These are phyloP conservation scores for Fistulifera pelliculosa DNA, from an alignment of 108 stramenopile species.

Conservation along the genomic window DNA sequence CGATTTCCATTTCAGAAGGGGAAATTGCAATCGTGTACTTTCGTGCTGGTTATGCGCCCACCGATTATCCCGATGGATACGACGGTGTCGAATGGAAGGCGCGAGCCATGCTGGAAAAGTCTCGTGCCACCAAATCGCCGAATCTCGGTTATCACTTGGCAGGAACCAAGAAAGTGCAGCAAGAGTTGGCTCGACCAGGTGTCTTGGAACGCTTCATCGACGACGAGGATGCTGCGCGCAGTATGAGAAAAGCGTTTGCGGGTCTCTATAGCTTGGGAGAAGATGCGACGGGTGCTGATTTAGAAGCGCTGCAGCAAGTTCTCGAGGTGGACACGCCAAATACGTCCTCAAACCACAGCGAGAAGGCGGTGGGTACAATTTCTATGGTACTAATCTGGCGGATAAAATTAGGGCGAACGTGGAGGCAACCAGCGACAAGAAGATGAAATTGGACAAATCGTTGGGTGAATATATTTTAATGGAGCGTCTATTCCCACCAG, in stretches of 20 bases:
- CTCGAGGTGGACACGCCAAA: conserved; percentile 39
- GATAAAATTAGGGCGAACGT: conserved; percentile 43
- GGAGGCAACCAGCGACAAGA: conserved; percentile 11
- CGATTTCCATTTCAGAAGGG: conserved; percentile 18
- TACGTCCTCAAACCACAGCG: conserved; percentile 98
- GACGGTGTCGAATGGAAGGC: conserved; percentile 88
- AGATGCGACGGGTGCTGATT: conserved; percentile 50
- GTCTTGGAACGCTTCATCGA: conserved; percentile 80
- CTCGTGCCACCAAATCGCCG: conserved; percentile 90
- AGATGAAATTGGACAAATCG: conserved; percentile 15
- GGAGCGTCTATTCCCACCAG: conserved; percentile 77
- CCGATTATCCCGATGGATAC: conserved; percentile 80
- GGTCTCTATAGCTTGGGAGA: conserved; percentile 75
- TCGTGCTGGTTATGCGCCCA: conserved; percentile 94
- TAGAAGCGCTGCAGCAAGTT: conserved; percentile 55
- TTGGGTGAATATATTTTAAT: conserved; percentile 82
- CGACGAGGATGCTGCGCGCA: conserved; percentile 22
- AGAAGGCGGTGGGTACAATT: conserved; percentile 98
- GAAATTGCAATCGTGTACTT: conserved; percentile 86
- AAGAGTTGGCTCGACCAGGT: conserved; percentile 80
- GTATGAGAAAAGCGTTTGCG: conserved; percentile 64
- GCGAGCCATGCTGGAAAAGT: conserved; percentile 66
- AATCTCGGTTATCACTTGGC: conserved; percentile 89
- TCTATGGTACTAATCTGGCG: conserved; percentile 78
- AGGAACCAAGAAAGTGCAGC: conserved; percentile 98